Base-by-base conservation (phyloP, 2,329 filamentous ascomycete genomes). In the Madurella fahalii region DNA sequence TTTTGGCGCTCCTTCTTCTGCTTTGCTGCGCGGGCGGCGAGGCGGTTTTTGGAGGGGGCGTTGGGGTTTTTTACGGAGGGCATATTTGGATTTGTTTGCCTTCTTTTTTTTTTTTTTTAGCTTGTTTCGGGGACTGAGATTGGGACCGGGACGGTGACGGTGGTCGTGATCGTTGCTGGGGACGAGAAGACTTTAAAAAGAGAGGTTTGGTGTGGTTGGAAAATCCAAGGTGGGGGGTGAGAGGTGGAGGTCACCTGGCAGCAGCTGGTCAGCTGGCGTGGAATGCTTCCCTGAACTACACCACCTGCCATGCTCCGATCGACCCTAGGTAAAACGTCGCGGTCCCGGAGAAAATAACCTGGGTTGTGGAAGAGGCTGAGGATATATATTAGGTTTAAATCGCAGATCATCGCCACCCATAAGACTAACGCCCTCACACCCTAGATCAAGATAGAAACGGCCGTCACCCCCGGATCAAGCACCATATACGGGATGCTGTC, bases 41-140 rank as follows among this genome's bases (percentile, higher is more conserved):
- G 68, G 13, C 79, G 76, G 73, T 81, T 81, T 64, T 76, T 77
- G 50, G 78, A 82, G 9, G 74, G 73, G 45, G 72, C 74, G 74
- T 83, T 83, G 64, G 80, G 80, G 71, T 82, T 84, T 60, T 78
- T 78, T 62, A 81, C 75, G 46, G 79, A 82, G 15, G 77, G 74
- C 78, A 81, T 82, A 17, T 52, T 67, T 58, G 52, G 64, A 51
- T 25, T 52, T 7, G 25, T 47, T 48, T 31, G n/a, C n/a, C n/a
- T 16, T 40, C 25, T 37, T 15, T 32, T 57, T 20, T 47, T 40
- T n/a, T 49, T 9, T 39, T 47, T 46, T 47, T 17, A 31, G 11
- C 32, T 39, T 15, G 20, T 7, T 16, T 34, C 37, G 13, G 4
- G 17, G 37, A 9, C 20, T 32, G 5, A 40, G 9, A 4, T 9